phyloP scores from a whole-genome alignment of 2,329 filamentous ascomycete genomes.

The Colletotrichum spinosum region DNA sequence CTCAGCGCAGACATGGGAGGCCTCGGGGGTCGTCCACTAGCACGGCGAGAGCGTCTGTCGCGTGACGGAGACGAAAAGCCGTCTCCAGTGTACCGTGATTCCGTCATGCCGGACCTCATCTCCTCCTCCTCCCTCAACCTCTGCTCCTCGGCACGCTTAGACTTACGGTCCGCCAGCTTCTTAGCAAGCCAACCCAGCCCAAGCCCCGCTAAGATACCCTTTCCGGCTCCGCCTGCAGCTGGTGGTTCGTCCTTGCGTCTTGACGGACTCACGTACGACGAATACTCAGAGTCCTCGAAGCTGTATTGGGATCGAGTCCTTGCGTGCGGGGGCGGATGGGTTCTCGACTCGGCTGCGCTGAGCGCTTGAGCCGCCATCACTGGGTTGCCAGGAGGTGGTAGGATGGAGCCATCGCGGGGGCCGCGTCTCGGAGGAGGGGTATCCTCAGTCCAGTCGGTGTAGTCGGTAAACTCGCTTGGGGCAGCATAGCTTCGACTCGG shows the following conservation, averaged over 20 bases:
- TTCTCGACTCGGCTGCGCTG: slow-evolving; percentile 58
- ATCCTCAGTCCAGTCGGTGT: slow-evolving; percentile 51
- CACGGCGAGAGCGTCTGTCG: slow-evolving; percentile 44
- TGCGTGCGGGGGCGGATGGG: slow-evolving; percentile 60
- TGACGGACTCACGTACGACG: slow-evolving; percentile 73
- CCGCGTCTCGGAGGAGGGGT: slow-evolving; percentile 30
- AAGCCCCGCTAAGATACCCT: slow-evolving; percentile 70
- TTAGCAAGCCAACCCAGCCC: slow-evolving; percentile 77
- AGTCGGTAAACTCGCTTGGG: slow-evolving; percentile 65
- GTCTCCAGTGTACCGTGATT: slow-evolving; percentile 77
- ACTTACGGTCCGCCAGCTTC: slow-evolving; percentile 69
- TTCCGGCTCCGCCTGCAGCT: slow-evolving; percentile 60
- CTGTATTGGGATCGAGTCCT: slow-evolving; percentile 57
- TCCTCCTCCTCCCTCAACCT: slow-evolving; percentile 62
- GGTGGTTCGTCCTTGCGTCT: slow-evolving; percentile 61
- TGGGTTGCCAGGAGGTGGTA: slow-evolving; percentile 61
- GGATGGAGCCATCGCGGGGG: slow-evolving; percentile 52
- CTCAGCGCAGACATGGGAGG: slow-evolving; percentile 38
- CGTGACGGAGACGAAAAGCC: slow-evolving; percentile 62
- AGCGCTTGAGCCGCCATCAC: slow-evolving; percentile 57
- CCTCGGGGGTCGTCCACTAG: slow-evolving; percentile 42
- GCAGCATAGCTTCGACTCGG: slow-evolving; percentile 53
- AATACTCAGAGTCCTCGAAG: slow-evolving; percentile 67
- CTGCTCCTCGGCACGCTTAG: slow-evolving; percentile 61
- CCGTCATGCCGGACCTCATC: slow-evolving; percentile 67